Conservation (phyloP, 1,139 yeast species). For the Protomyces gravidus region DNA sequence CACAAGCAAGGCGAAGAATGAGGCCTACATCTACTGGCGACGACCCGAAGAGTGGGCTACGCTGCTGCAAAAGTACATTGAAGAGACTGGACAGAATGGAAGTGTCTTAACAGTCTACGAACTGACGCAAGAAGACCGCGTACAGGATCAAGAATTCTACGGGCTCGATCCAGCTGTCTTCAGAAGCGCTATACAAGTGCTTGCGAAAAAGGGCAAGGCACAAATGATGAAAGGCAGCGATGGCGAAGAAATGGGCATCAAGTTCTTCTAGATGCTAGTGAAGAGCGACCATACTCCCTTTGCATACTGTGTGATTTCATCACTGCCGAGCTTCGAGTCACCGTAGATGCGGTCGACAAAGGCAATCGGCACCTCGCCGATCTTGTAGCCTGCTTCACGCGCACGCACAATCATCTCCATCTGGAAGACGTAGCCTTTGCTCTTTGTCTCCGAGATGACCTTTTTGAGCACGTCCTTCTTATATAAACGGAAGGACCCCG, state of each 20-base stretch:
- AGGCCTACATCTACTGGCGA: conserved; percentile 59
- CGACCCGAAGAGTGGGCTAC: conserved; percentile 74
- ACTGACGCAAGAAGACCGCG: conserved; percentile 60
- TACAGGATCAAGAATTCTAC: conserved; percentile 49
- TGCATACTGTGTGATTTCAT: conserved; percentile 44
- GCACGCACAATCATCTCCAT: conserved; percentile 87
- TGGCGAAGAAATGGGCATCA: conserved; percentile 62
- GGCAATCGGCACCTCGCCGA: conserved; percentile 76
- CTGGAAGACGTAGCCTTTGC: conserved; percentile 81
- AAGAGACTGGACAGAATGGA: conserved; percentile 70
- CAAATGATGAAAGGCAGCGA: conserved; percentile 59
- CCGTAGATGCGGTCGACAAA: conserved; percentile 80
- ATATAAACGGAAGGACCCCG: conserved; percentile 75
- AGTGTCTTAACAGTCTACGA: conserved; percentile 80
- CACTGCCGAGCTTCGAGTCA: conserved; percentile 76
- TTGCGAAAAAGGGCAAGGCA: conserved; percentile 66
- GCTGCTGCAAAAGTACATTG: conserved; percentile 51
- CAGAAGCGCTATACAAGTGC: conserved; percentile 52
- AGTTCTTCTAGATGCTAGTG: conserved; percentile 38
- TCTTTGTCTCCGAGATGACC: conserved; percentile 64
- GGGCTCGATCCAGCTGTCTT: conserved; percentile 60
- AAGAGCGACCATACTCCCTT: conserved; percentile 28
- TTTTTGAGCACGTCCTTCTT: conserved; percentile 64
- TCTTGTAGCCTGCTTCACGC: conserved; percentile 61
- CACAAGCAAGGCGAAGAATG: conserved; percentile 38